These are phyloP conservation scores for Durotheca rogersii DNA, from an alignment of 495 filamentous ascomycete genomes.

Conservation along the genomic window DNA sequence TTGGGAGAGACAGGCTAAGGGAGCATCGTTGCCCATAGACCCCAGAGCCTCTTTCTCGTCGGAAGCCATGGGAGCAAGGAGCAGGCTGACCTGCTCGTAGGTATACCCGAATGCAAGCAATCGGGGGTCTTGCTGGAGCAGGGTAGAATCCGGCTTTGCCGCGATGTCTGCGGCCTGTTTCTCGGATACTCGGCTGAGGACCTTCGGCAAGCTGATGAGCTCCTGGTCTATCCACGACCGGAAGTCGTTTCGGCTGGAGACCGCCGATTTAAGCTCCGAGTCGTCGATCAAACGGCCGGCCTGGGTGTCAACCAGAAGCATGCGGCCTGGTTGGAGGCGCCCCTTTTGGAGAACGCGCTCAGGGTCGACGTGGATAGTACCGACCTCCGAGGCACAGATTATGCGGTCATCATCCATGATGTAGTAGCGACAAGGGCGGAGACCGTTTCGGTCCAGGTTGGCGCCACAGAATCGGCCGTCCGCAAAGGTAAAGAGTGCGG, in stretches of 20 bases:
- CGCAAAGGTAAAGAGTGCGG: conserved; percentile 96
- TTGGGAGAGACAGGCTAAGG: conserved; percentile 85
- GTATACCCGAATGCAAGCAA: conserved; percentile 93
- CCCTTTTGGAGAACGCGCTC: conserved; percentile 93
- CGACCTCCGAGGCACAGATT: conserved; percentile 97
- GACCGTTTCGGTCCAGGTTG: conserved; percentile 96
- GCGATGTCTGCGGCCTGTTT: conserved; percentile 55
- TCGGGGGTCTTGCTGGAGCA: conserved; percentile 80
- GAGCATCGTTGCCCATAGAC: conserved; percentile 99
- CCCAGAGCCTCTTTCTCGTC: conserved; percentile 99
- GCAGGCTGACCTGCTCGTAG: conserved; percentile 91
- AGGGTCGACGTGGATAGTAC: conserved; percentile 88
- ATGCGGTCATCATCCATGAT: conserved; percentile 98
- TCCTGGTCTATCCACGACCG: conserved; percentile 84
- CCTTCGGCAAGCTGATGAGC: conserved; percentile 74
- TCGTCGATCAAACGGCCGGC: conserved; percentile 97
- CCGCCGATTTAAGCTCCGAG: conserved; percentile 85
- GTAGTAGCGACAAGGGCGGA: conserved; percentile 97
- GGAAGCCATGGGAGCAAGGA: conserved; percentile 95
- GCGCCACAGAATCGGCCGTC: conserved; percentile 98
- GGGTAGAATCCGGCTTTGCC: conserved; percentile 66
- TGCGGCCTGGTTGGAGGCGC: conserved; percentile 91
- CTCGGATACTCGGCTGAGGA: conserved; percentile 50
- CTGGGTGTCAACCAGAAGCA: conserved; percentile 95
- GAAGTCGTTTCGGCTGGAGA: conserved; percentile 84